Base-by-base conservation (phyloP, 345 rosid genomes). In the Acer negundo region DNA sequence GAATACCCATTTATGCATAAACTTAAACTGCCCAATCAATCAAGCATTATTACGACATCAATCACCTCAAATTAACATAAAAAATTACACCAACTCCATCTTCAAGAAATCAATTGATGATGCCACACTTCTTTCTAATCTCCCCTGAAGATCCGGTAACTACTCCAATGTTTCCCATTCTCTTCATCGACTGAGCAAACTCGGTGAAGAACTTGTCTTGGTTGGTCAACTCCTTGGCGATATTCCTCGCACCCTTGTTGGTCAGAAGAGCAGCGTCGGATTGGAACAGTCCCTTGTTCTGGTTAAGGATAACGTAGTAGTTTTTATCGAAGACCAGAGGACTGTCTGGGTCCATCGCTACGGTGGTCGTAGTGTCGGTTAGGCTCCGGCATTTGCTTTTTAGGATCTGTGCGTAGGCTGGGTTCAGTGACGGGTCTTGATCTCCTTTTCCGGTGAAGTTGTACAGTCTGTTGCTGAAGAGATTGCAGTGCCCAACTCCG, bases 361-460 rank as follows among this genome's bases (percentile, higher is more conserved):
- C 89, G 0, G 64, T 8, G 28, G 91, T 86, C 1, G 82, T 80
- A 0, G 1, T 72, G 78, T 86, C 87, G 1, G 44, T 24, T 3
- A 75, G 79, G 70, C 67, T 78, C 49, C 9, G 53, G 79, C 98
- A 91, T 73, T 86, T 69, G 24, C 69, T 77, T 80, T 86, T 92
- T 38, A 90, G 80, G 19, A 75, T 74, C 0, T 70, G 75, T 0
- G 90, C 87, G 6, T 87, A 87, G 28, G 79, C 51, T 0, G 88
- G 24, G 82, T 86, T 75, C 75, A 92, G 78, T 1, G 86, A 82
- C 4, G 94, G 94, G 74, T 92, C 93, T 49, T 87, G 81, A 73
- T 85, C 89, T 31, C 94, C 94, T 67, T 15, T 84, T 40, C 90
- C 90, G 3, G 89, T 87, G 83, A 94, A 91, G 81, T 90, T 92